A percentile compares a stretch with the other conserved stretches of the same genome.
phyloP scores from a whole-genome alignment of 202 grass and related monocot species.

The Zoysia matrella region DNA sequence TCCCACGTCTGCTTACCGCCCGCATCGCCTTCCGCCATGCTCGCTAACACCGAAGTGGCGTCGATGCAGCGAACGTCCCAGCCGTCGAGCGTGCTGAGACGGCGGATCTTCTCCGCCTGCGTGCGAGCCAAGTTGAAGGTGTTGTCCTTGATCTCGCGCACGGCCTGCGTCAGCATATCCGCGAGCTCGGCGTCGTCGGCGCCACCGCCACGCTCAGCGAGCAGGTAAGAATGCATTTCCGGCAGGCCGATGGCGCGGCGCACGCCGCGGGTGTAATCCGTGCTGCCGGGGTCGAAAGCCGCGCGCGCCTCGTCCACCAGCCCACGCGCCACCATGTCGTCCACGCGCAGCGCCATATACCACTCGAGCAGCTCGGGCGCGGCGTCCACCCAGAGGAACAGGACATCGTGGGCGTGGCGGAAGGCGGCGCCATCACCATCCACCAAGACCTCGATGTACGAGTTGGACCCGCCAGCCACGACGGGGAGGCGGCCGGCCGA shows the following conservation, averaged over 20 bases:
- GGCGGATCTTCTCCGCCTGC: conserved; percentile 43
- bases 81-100: conserved; percentile 7
- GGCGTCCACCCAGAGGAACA: conserved; percentile 57
- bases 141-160: conserved; percentile 50
- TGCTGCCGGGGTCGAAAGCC: conserved; percentile 2
- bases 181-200: conserved; percentile 18
- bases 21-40: neutral
- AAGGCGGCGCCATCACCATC: conserved; percentile 39
- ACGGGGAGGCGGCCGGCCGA: conserved; percentile 42
- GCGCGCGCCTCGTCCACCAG: conserved; percentile 53
- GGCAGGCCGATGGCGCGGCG: conserved; percentile 56
- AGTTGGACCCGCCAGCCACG: conserved; percentile 62
- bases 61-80: conserved; percentile 55
- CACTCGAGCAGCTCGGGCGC: conserved; percentile 23
- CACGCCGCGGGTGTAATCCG: conserved; percentile 52
- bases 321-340: conserved; percentile 59
- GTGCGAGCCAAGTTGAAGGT: conserved; percentile 40
- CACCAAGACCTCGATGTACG: conserved; percentile 48
- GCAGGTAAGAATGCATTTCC: conserved; percentile 57
- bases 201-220: neutral
- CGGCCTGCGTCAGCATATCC: conserved; percentile 27
- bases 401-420: conserved; percentile 33
- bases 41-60: conserved; percentile 24
- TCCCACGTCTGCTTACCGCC: neutral
- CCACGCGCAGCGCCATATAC: conserved; percentile 43